Evolutionary conservation across 2,329 filamentous ascomycete genomes (phyloP), one percentile per base, ranked within the genome.

Genomic region (Clonostachys chloroleuca): DNA sequence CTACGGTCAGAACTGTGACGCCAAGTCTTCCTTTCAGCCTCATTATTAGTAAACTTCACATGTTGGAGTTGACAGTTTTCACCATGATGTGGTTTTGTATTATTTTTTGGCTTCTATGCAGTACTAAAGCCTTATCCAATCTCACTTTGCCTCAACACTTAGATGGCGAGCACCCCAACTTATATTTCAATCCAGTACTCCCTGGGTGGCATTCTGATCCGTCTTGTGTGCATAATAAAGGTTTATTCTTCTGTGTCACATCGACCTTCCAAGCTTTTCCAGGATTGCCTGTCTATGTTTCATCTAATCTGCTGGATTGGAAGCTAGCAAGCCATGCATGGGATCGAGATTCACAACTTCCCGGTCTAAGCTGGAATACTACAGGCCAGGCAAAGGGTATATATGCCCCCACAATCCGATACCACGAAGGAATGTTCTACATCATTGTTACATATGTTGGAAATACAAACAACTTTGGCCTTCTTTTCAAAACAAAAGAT

Each of bases 261-360:
- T 78, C 75, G 1, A 76, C 70, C 8, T 81, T 79, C 52, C 68
- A 73, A 35, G 60, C 65, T 5, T 79, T 78, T 51, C 76, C 76
- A 0, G 75, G 75, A 2, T 60, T 79, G 3, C 75, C 77, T 1
- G 68, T 80, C 34, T 70, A 79, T 55, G 72, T 74, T 5, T 75
- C 69, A 42, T 68, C 65, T 46, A 74, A 80, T 54, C 56, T 81
- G 14, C 51, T 64, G 13, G 68, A 71, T 46, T 81, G 75, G 74
- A 73, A 69, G 46, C 63, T 62, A 40, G 57, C 65, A 5, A 51
- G 48, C 12, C 49, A 56, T 34, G 54, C 46, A 8, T 52, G 49
- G 51, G 66, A 56, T 46, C 66, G 67, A 13, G 58, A 68, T 36
- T 54, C 60, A 4, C 72, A 74, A 51, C 60, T 77, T 4, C 68